Evolutionary conservation across 192 early-diverging fungal species (phyloP).

Genomic region (Phlyctochytrium planicorne): DNA sequence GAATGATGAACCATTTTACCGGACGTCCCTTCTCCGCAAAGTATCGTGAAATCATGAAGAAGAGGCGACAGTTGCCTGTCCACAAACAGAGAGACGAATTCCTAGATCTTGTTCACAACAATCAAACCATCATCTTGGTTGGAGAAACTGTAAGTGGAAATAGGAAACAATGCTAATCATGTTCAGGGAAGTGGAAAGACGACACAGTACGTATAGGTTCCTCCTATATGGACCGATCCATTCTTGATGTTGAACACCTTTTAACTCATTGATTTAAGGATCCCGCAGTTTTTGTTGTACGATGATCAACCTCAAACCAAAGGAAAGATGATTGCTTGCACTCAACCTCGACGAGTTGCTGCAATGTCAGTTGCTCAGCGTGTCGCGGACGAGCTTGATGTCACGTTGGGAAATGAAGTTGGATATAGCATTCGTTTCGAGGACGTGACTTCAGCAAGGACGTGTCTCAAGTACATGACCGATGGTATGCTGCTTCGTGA

Average conservation of each 20-base stretch:
- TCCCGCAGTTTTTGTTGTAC: conserved; percentile 92
- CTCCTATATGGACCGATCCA: background rate
- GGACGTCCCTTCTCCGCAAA: conserved; percentile 73
- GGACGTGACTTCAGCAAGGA: conserved; percentile 82
- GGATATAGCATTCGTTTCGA: conserved; percentile 99
- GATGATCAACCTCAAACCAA: conserved; percentile 86
- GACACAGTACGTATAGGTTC: conserved; percentile 72
- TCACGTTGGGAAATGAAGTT: conserved; percentile 89
- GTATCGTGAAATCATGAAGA: conserved; percentile 84
- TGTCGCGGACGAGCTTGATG: conserved; percentile 96
- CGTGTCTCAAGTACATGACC: conserved; percentile 95
- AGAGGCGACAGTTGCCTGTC: conserved; percentile 88
- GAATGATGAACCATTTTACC: conserved; percentile 74
- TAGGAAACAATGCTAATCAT: background rate
- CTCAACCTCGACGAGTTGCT: conserved; percentile 97
- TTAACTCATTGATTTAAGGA: conserved; percentile 48
- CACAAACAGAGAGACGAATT: conserved; percentile 92
- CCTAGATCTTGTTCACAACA: conserved; percentile 85
- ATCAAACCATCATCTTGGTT: conserved; percentile 93
- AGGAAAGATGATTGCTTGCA: conserved; percentile 94
- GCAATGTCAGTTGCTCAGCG: conserved; percentile 99
- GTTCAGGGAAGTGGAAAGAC: conserved; percentile 90
- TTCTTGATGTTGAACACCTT: background rate
- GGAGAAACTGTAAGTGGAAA: conserved; percentile 70
- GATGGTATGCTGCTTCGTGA: conserved; percentile 99